phyloP scores from a whole-genome alignment of 495 filamentous ascomycete genomes.

The Ramalina intermedia region DNA sequence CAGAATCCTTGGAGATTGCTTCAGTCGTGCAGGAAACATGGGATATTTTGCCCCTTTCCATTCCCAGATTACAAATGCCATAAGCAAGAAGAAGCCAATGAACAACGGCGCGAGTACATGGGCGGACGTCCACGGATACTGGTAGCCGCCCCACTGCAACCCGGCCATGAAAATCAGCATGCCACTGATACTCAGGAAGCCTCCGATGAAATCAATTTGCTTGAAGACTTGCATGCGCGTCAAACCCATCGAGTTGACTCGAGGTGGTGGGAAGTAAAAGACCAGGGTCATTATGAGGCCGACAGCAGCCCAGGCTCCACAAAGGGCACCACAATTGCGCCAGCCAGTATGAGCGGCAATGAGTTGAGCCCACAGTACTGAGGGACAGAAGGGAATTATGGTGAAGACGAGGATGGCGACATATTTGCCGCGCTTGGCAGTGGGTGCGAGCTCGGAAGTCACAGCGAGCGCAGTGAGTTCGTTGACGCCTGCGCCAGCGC shows the following conservation, averaged over 20 bases:
- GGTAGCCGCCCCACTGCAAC: slow-evolving; percentile 55
- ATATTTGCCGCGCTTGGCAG: slow-evolving; percentile 51
- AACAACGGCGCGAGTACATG: slow-evolving; percentile 48
- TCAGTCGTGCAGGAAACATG: slow-evolving; percentile 50
- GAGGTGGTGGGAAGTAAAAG: slow-evolving; percentile 54
- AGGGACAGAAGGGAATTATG: slow-evolving; percentile 53
- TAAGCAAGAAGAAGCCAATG: slow-evolving; percentile 36
- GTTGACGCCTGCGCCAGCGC: slow-evolving; percentile 48
- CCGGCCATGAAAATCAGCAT: slow-evolving; percentile 52
- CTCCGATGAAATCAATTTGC: slow-evolving; percentile 52
- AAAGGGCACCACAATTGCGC: slow-evolving; percentile 50
- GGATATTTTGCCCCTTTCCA: slow-evolving; percentile 42
- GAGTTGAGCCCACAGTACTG: slow-evolving; percentile 55
- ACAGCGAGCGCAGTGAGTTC: slow-evolving; percentile 56
- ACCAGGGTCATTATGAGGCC: slow-evolving; percentile 44
- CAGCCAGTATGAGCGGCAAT: slow-evolving; percentile 45
- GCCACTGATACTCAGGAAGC: slow-evolving; percentile 49
- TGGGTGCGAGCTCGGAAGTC: slow-evolving; percentile 55
- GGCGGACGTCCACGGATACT: slow-evolving; percentile 44
- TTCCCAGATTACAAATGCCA: slow-evolving; percentile 48
- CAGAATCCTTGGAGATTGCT: slow-evolving; percentile 48
- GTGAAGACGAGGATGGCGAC: slow-evolving; percentile 52
- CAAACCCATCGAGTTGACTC: slow-evolving; percentile 37
- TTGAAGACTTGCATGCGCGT: slow-evolving; percentile 34
- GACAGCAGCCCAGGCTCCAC: slow-evolving; percentile 44